Evolutionary conservation across 2,329 filamentous ascomycete genomes (phyloP).

Genomic region (Fusarium sp.): DNA sequence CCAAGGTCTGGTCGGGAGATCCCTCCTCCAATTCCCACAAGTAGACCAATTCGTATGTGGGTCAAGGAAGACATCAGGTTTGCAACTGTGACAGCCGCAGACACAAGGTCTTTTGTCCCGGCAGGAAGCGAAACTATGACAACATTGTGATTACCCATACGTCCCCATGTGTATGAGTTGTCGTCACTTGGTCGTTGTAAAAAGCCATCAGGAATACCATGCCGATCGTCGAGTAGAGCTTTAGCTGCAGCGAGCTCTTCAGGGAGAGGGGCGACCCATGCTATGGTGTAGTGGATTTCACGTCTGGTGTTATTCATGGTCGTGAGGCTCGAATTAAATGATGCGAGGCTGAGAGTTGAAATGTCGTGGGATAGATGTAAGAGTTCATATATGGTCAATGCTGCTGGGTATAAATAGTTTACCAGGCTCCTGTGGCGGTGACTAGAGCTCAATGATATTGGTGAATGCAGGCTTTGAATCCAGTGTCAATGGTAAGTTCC

Average conservation of each 20-base stretch:
- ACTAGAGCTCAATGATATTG: no score
- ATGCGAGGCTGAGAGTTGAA: neutral
- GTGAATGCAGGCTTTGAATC: no score
- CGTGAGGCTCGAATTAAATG: neutral
- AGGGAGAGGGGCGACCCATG: slow-evolving; percentile 45
- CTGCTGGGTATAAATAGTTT: neutral
- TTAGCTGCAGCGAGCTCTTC: slow-evolving; percentile 44
- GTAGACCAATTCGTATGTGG: slow-evolving; percentile 32
- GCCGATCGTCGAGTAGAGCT: slow-evolving; percentile 45
- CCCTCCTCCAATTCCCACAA: slow-evolving; percentile 59
- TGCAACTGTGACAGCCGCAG: slow-evolving; percentile 29
- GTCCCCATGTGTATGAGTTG: slow-evolving; percentile 47
- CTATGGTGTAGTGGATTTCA: slow-evolving; percentile 35
- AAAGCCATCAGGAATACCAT: slow-evolving; percentile 24
- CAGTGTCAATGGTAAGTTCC: no score
- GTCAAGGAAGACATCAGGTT: slow-evolving; percentile 36
- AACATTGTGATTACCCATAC: slow-evolving; percentile 46
- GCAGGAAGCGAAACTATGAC: slow-evolving; percentile 44
- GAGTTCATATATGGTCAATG: neutral
- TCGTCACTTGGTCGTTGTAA: slow-evolving; percentile 28
- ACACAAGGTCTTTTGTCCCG: slow-evolving; percentile 24
- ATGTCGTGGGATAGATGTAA: neutral
- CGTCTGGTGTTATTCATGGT: neutral
- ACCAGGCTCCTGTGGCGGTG: neutral
- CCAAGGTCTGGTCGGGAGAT: neutral